Percentiles rank a stretch among this genome's conserved stretches.
phyloP scores from a whole-genome alignment of 768 basidiomycete species.

The Lyophyllum decastes region DNA sequence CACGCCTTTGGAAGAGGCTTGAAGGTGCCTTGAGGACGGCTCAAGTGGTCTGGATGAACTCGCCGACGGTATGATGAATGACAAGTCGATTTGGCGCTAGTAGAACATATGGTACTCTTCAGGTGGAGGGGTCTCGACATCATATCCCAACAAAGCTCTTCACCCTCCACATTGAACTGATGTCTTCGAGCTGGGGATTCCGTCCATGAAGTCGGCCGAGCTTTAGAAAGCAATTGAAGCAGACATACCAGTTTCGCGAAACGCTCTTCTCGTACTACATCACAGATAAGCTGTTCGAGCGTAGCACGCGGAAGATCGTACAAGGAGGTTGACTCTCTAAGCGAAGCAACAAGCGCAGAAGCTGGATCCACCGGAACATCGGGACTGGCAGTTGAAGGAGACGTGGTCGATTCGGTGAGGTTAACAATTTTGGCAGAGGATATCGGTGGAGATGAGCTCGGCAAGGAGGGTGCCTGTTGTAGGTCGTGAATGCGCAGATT shows the following conservation, averaged over 20 bases:
- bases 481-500: slow-evolving; percentile 3
- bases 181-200: slow-evolving; percentile 45
- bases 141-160: slow-evolving; percentile 36
- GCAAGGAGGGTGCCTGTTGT: slow-evolving; percentile 10
- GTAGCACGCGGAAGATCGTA: slow-evolving; percentile 52
- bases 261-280: slow-evolving; percentile 73
- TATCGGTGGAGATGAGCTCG: slow-evolving; percentile 14
- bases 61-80: neutral
- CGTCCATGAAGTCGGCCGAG: neutral
- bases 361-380: neutral
- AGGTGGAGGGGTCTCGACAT: neutral
- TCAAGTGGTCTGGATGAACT: neutral
- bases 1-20: neutral
- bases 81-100: neutral
- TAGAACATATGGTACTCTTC: neutral
- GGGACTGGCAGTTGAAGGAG: neutral
- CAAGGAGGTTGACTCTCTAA: slow-evolving; percentile 47
- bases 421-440: slow-evolving; percentile 9
- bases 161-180: slow-evolving; percentile 55
- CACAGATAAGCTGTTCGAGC: slow-evolving; percentile 58
- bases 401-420: neutral
- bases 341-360: slow-evolving; percentile 33
- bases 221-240: neutral
- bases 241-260: slow-evolving; percentile 71
- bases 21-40: neutral